These are phyloP conservation scores for Didymella exigua DNA, from an alignment of 2,329 filamentous ascomycete genomes.

Conservation along the genomic window DNA sequence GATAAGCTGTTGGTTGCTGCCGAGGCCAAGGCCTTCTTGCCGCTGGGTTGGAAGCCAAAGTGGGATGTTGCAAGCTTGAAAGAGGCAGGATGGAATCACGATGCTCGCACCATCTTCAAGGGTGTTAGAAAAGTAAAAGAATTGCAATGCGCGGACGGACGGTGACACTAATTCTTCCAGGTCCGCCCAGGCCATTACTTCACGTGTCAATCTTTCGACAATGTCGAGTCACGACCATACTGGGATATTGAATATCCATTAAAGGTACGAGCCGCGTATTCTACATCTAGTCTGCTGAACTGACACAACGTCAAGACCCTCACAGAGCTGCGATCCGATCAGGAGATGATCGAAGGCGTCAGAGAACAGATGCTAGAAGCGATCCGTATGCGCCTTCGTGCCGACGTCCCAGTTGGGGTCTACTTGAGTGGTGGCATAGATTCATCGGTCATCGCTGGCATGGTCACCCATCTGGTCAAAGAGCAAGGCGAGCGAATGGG, in stretches of 20 bases:
- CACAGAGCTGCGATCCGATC: constrained; percentile 51
- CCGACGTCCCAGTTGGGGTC: constrained; percentile 63
- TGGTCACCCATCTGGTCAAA: constrained; percentile 58
- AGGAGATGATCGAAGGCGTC: constrained; percentile 59
- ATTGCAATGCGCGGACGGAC: not conserved
- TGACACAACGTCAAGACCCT: constrained; percentile 33
- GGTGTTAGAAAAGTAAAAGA: constrained; percentile 49
- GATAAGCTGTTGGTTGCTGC: constrained; percentile 55
- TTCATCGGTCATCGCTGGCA: constrained; percentile 62
- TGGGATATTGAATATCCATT: constrained; percentile 60
- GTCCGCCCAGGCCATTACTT: constrained; percentile 48
- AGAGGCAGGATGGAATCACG: constrained; percentile 52
- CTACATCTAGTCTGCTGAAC: not conserved
- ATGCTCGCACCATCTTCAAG: constrained; percentile 57
- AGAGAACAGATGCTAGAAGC: constrained; percentile 59
- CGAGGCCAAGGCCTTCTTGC: constrained; percentile 60
- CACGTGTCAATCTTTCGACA: constrained; percentile 38
- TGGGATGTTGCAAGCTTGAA: constrained; percentile 58
- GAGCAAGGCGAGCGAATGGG: constrained; percentile 55
- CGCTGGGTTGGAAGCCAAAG: constrained; percentile 57
- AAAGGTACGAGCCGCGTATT: constrained; percentile 39
- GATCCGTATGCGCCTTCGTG: constrained; percentile 58
- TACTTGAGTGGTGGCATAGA: constrained; percentile 64
- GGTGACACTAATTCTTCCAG: constrained; percentile 13
- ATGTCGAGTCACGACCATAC: constrained; percentile 52